These are phyloP conservation scores for Lagenidium giganteum DNA, from an alignment of 352 stramenopile species.

Conservation along the genomic window DNA sequence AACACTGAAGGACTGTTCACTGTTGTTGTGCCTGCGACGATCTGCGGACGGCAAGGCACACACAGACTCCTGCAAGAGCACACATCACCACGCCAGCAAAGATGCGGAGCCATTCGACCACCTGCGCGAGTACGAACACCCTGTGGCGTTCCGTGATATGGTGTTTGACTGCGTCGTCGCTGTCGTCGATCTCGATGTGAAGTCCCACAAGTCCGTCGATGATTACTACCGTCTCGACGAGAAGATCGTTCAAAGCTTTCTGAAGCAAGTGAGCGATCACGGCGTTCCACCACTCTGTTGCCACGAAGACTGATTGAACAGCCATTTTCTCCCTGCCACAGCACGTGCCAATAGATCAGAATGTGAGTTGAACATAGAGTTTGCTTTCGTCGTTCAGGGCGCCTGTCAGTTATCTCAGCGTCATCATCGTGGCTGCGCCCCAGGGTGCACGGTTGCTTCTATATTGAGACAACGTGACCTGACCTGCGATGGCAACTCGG, in stretches of 20 bases:
- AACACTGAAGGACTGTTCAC: constrained; percentile 81
- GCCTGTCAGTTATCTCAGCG: no score
- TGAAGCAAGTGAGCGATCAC: constrained; percentile 29
- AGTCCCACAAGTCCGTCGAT: constrained; percentile 81
- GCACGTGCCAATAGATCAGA: no score
- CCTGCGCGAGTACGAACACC: constrained; percentile 63
- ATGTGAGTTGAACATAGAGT: no score
- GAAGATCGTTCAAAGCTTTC: constrained; percentile 68
- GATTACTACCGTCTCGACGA: constrained; percentile 81
- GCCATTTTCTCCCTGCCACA: constrained; percentile 9
- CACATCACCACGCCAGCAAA: constrained; percentile 4
- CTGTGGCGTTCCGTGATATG: constrained; percentile 52
- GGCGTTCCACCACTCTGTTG: constrained; percentile 26
- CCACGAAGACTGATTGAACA: constrained; percentile 27
- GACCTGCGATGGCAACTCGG: no score
- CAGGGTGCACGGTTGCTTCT: no score
- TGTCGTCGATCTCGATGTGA: constrained; percentile 84
- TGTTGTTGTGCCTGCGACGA: constrained; percentile 66
- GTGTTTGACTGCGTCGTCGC: constrained; percentile 76
- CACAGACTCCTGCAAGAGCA: no score
- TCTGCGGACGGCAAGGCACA: constrained; percentile 26
- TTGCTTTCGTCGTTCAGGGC: no score
- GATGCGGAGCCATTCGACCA: constrained; percentile 35
- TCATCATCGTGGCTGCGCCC: no score
- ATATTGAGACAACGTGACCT: no score